phyloP scores from a whole-genome alignment of 1,284 basidiomycete species.

The Puccinia horiana region DNA sequence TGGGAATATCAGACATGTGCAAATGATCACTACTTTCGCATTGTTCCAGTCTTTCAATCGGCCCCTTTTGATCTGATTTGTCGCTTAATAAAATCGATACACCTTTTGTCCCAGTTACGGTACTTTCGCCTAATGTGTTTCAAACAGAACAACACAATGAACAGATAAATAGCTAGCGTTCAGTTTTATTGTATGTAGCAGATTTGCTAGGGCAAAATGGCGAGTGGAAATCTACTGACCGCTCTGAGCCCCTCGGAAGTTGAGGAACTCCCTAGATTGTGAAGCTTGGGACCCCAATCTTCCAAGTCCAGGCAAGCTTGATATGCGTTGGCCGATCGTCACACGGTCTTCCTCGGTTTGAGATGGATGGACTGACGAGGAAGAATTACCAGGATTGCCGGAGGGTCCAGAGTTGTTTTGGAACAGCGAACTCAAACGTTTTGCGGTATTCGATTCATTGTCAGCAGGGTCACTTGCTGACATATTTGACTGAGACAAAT shows the following conservation, averaged over 20 bases:
- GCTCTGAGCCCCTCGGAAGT: neutral
- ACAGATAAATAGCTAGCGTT: neutral
- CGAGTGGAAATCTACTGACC: neutral
- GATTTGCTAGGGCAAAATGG: neutral
- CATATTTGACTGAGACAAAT: neutral
- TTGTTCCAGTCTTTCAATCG: slow-evolving; percentile 38
- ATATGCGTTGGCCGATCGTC: slow-evolving; percentile 27
- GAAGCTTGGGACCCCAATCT: neutral
- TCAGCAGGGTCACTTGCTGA: neutral
- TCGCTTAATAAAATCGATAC: neutral
- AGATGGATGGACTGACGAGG: neutral
- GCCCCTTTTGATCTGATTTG: neutral
- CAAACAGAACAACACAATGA: neutral
- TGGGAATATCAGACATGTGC: slow-evolving; percentile 18
- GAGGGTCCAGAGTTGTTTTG: neutral
- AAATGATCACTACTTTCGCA: slow-evolving; percentile 28
- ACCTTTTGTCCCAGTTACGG: neutral
- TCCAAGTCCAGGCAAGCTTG: slow-evolving; percentile 20
- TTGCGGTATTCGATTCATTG: slow-evolving; percentile 24
- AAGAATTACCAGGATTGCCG: no score
- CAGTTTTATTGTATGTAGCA: neutral
- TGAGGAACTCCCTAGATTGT: neutral
- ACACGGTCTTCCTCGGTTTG: slow-evolving; percentile 1
- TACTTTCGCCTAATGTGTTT: neutral
- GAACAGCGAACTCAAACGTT: slow-evolving; percentile 28